These are phyloP conservation scores for Clitocybe nebularis DNA, from an alignment of 1,284 basidiomycete species.

Conservation along the genomic window DNA sequence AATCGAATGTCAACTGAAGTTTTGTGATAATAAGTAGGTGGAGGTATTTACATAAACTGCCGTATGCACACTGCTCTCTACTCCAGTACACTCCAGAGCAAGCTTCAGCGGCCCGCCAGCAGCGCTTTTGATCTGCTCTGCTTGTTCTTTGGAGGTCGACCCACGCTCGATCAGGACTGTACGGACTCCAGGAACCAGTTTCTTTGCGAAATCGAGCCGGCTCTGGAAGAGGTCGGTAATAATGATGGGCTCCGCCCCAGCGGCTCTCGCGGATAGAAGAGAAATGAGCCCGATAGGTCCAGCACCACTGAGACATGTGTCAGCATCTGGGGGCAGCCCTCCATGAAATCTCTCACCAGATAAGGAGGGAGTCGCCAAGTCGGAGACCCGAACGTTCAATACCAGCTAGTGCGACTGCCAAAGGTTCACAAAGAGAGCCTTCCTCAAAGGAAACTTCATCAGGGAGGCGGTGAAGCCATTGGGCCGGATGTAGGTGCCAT, in stretches of 20 bases:
- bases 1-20: not conserved
- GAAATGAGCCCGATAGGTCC: constrained; percentile 85
- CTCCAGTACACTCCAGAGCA: constrained; percentile 74
- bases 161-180: constrained; percentile 48
- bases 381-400: constrained; percentile 57
- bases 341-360: constrained; percentile 38
- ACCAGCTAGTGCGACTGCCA: constrained; percentile 60
- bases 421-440: constrained; percentile 58
- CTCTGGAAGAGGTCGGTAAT: constrained; percentile 79
- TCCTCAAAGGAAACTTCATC: constrained; percentile 59
- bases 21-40: not conserved
- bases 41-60: constrained; percentile 52
- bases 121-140: constrained; percentile 43
- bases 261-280: constrained; percentile 76
- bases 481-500: constrained; percentile 60
- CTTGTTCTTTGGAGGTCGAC: constrained; percentile 41
- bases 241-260: constrained; percentile 74
- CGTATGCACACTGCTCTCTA: constrained; percentile 68
- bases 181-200: constrained; percentile 68
- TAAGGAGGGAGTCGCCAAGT: constrained; percentile 54
- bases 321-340: not conserved
- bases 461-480: constrained; percentile 60
- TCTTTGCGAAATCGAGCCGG: constrained; percentile 78
- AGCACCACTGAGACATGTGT: constrained; percentile 46
- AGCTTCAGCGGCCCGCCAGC: constrained; percentile 47